These are phyloP conservation scores for Lipomyces kockii DNA, from an alignment of 805 yeast species.

Conservation along the genomic window DNA sequence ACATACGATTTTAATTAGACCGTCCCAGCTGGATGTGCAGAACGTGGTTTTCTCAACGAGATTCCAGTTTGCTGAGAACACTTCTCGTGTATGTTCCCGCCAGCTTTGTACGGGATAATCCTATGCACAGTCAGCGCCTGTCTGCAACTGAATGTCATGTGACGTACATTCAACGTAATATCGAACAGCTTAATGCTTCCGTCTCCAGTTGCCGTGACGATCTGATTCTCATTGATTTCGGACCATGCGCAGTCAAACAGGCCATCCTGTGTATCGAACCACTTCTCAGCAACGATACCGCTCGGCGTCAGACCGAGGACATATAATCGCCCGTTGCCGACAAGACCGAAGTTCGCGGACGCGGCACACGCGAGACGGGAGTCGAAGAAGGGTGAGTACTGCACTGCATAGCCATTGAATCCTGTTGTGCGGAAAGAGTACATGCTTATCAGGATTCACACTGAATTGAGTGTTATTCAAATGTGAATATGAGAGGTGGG, in stretches of 20 bases:
- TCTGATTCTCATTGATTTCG: slow-evolving; percentile 86
- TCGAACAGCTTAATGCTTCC: slow-evolving; percentile 87
- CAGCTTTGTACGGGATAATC: slow-evolving; percentile 74
- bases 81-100: slow-evolving; percentile 79
- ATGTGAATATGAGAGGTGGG: too few relatives aligned
- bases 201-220: slow-evolving; percentile 84
- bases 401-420: slow-evolving; percentile 83
- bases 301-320: slow-evolving; percentile 68
- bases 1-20: slow-evolving; percentile 64
- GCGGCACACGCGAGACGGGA: slow-evolving; percentile 88
- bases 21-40: slow-evolving; percentile 91
- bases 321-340: slow-evolving; percentile 86
- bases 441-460: slow-evolving; percentile 11
- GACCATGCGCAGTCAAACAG: slow-evolving; percentile 88
- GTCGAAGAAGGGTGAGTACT: slow-evolving; percentile 90
- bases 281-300: slow-evolving; percentile 55
- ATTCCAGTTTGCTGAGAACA: slow-evolving; percentile 75
- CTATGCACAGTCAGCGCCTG: slow-evolving; percentile 32
- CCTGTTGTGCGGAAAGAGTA: slow-evolving; percentile 50
- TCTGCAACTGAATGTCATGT: background rate
- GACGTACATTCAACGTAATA: slow-evolving; percentile 48
- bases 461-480: too few relatives aligned
- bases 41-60: slow-evolving; percentile 68
- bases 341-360: slow-evolving; percentile 90
- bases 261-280: slow-evolving; percentile 92